phyloP scores from a whole-genome alignment of 148 eudicot species.

The Spergularia bocconei region DNA sequence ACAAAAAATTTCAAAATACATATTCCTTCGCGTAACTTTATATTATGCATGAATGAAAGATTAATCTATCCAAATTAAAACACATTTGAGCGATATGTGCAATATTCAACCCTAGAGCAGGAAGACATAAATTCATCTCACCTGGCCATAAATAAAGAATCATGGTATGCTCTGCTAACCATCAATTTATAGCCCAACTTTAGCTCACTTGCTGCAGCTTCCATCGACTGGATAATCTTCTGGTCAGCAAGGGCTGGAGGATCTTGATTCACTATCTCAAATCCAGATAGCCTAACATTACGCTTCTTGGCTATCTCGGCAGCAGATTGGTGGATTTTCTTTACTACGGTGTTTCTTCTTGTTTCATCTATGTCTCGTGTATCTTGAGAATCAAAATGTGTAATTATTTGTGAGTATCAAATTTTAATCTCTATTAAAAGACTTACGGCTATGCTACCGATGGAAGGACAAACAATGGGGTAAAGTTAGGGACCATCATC shows the following conservation, averaged over 20 bases:
- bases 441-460: background rate
- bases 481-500: background rate
- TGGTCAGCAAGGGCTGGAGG: constrained; percentile 85
- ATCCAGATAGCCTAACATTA: constrained; percentile 60
- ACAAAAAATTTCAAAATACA: no score
- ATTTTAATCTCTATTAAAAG: background rate
- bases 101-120: background rate
- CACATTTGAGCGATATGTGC: background rate
- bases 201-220: constrained; percentile 70
- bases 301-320: constrained; percentile 69
- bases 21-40: background rate
- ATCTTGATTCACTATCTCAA: constrained; percentile 88
- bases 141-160: constrained; percentile 99
- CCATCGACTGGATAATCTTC: constrained; percentile 65
- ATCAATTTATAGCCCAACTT: constrained; percentile 70
- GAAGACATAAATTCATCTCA: constrained; percentile 18
- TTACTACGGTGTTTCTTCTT: constrained; percentile 69
- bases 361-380: constrained; percentile 85
- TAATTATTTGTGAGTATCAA: background rate
- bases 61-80: background rate
- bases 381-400: constrained; percentile 35
- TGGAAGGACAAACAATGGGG: background rate
- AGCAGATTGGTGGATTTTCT: constrained; percentile 81
- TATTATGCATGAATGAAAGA: background rate
- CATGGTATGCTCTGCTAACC: constrained; percentile 99